These are phyloP conservation scores for Aspergillus neotritici DNA, from an alignment of 2,329 filamentous ascomycete genomes.

Conservation along the genomic window DNA sequence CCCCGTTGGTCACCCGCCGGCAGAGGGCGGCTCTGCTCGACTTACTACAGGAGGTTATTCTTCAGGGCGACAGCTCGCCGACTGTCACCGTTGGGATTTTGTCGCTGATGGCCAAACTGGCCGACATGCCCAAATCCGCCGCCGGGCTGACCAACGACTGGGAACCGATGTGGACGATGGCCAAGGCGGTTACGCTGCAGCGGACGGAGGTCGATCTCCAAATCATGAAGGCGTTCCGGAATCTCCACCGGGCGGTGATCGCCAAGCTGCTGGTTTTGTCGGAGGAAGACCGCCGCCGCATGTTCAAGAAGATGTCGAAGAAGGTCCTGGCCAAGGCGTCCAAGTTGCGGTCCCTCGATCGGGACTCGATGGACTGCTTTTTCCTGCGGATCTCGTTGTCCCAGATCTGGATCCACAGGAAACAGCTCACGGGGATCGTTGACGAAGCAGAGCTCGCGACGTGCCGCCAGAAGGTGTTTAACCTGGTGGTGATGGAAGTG, in stretches of 20 bases:
- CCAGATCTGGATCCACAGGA: constrained; percentile 29
- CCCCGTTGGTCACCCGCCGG: constrained; percentile 33
- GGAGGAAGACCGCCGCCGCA: constrained; percentile 28
- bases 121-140: constrained; percentile 36
- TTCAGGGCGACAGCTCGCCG: constrained; percentile 22
- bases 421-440: constrained; percentile 24
- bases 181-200: constrained; percentile 28
- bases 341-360: constrained; percentile 28
- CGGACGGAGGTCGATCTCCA: constrained; percentile 29
- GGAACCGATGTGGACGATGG: constrained; percentile 33
- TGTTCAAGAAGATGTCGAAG: constrained; percentile 32
- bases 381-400: constrained; percentile 32
- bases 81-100: constrained; percentile 29
- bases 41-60: constrained; percentile 28
- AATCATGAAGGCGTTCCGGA: constrained; percentile 34
- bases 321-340: constrained; percentile 26
- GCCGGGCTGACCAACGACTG: constrained; percentile 32
- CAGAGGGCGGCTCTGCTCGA: constrained; percentile 32
- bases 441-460: constrained; percentile 26
- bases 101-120: constrained; percentile 36
- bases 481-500: constrained; percentile 30
- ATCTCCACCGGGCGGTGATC: constrained; percentile 31
- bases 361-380: constrained; percentile 33
- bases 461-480: constrained; percentile 32
- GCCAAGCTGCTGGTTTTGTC: constrained; percentile 31